Percentiles rank a stretch among this genome's conserved stretches.
phyloP scores from a whole-genome alignment of 1,139 yeast genomes.

The Pneumocystis wakefieldiae region DNA sequence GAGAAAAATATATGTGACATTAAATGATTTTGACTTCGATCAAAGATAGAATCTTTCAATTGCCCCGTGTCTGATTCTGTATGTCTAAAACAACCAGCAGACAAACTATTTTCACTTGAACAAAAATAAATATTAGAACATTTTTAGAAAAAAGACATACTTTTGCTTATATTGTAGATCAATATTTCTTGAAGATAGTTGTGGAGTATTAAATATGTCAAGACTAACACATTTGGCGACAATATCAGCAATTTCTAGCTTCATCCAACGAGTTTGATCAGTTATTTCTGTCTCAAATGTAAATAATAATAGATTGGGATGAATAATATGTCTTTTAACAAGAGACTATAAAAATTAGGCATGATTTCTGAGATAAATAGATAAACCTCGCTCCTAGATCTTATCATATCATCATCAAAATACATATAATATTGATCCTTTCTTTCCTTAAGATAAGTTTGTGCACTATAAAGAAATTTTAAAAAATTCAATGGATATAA shows the following conservation, averaged over 20 bases:
- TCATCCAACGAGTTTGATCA: slow-evolving; percentile 23
- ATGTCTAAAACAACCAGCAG: background rate
- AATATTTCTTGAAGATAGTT: background rate
- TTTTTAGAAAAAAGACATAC: background rate
- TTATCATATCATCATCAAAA: slow-evolving; percentile 22
- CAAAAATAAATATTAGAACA: background rate
- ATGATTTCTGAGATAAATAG: background rate
- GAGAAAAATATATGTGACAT: background rate
- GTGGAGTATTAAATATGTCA: slow-evolving; percentile 14
- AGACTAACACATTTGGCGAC: slow-evolving; percentile 25
- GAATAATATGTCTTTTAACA: slow-evolving; percentile 29
- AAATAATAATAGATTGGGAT: slow-evolving; percentile 33
- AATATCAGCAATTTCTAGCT: slow-evolving; percentile 21
- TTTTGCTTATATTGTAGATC: background rate
- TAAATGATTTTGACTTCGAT: background rate
- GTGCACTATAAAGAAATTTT: slow-evolving; percentile 33
- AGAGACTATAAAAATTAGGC: slow-evolving; percentile 13
- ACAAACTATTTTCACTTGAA: background rate
- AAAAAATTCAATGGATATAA: slow-evolving; percentile 42
- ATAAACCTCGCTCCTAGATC: slow-evolving; percentile 15
- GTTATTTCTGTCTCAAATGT: slow-evolving; percentile 31
- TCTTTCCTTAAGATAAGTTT: slow-evolving; percentile 9
- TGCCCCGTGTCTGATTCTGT: background rate
- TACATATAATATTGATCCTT: slow-evolving; percentile 18
- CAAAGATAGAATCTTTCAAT: background rate